Evolutionary conservation across 106 monocot species (phyloP), one percentile per base, ranked within the genome.

Genomic region (Triglochin maritima): DNA sequence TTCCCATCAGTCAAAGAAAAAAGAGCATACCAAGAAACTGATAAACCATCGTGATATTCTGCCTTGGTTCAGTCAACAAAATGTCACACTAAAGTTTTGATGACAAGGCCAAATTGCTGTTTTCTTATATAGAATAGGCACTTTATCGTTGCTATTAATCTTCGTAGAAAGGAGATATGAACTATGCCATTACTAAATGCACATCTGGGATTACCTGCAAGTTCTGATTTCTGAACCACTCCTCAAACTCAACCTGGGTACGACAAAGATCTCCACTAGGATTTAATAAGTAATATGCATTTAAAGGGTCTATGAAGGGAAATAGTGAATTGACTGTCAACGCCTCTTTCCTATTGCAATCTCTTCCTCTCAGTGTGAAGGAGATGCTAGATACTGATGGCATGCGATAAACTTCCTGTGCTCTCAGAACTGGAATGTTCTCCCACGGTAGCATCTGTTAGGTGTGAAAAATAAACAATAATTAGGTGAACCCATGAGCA

Each of bases 381-480:
- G 70, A 64, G 63, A 85, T 83, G 66, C 81, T 85, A 12, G 74
- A 68, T 13, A 93, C 51, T 7, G 93, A 93, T 57, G 86, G 88
- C 93, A 93, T 94, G 52, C 94, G 89, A 78, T 94, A 94, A 59
- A 87, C 81, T 73, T 94, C 94, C 57, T 90, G 87, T 69, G 63
- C 83, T 62, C 83, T 80, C 56, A 86, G 70, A 14, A 75, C 64
- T 52, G 90, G 90, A 72, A 94, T 50, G 67, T 74, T 93, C 77
- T 93, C 93, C 93, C 88, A 93, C 4, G 88, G 80, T 53, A 93
- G 77, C 93, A 93, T 93, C 93, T 93, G 73, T 63, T 72, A 29
- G 29, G 1, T 5, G 46, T 16, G 69, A 51, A 46, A 15, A 72
- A 29, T 29, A 29, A 29, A 29, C 29, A 29, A 29, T 29, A 29